phyloP scores from a whole-genome alignment of 2,329 filamentous ascomycete genomes.

The Lachnum nothofagi region DNA sequence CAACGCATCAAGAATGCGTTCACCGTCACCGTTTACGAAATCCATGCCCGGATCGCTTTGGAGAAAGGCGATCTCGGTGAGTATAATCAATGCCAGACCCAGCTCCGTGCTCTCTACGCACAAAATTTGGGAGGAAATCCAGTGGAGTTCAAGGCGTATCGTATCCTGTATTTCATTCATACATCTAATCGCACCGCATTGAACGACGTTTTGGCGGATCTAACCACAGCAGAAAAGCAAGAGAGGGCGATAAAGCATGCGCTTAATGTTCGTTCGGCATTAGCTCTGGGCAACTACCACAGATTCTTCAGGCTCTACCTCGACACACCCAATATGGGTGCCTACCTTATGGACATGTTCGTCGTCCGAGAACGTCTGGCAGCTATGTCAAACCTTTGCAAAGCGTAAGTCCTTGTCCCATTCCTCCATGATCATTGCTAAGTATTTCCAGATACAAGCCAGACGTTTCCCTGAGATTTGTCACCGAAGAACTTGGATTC shows the following conservation, averaged over 20 bases:
- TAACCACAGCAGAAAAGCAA: slow-evolving; percentile 94
- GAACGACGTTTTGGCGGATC: slow-evolving; percentile 97
- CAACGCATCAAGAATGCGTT: slow-evolving; percentile 97
- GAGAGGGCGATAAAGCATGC: slow-evolving; percentile 84
- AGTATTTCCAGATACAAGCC: slow-evolving; percentile 74
- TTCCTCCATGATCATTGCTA: slow-evolving; percentile 36
- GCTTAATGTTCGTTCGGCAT: slow-evolving; percentile 79
- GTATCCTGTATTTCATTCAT: slow-evolving; percentile 99
- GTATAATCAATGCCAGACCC: slow-evolving; percentile 99
- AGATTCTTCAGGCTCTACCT: slow-evolving; percentile 96
- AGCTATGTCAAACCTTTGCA: slow-evolving; percentile 88
- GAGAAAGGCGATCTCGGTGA: slow-evolving; percentile 99
- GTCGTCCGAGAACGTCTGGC: slow-evolving; percentile 86
- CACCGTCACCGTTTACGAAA: slow-evolving; percentile 94
- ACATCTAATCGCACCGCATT: slow-evolving; percentile 96
- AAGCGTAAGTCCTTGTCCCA: slow-evolving; percentile 64
- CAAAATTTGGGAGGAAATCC: slow-evolving; percentile 82
- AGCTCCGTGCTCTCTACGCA: slow-evolving; percentile 85
- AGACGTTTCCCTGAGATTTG: slow-evolving; percentile 80
- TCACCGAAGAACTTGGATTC: slow-evolving; percentile 94
- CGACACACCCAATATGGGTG: slow-evolving; percentile 92
- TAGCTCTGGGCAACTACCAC: slow-evolving; percentile 94
- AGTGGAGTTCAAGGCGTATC: slow-evolving; percentile 97
- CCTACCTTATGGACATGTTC: slow-evolving; percentile 99
- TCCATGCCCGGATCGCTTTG: slow-evolving; percentile 92